Evolutionary conservation across 2,329 filamentous ascomycete genomes (phyloP).

Genomic region (Alternaria alternata): DNA sequence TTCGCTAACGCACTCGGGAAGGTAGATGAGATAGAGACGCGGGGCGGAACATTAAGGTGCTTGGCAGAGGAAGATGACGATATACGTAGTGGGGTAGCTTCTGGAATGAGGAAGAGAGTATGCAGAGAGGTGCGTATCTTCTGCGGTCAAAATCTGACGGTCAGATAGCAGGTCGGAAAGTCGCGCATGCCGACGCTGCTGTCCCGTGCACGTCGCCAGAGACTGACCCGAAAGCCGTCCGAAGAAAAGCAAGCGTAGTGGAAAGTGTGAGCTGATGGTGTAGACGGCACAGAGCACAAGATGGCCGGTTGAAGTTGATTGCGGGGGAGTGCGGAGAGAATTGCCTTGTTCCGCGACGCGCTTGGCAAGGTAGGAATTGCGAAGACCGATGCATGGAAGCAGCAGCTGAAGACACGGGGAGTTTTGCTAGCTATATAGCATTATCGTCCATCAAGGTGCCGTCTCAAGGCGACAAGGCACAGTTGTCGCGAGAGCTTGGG

Average conservation of each 20-base stretch:
- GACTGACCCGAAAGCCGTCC: not conserved
- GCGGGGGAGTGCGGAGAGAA: slow-evolving; percentile 14
- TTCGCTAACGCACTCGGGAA: slow-evolving; percentile 41
- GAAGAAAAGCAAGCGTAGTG: slow-evolving; percentile 1
- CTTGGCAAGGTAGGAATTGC: not conserved
- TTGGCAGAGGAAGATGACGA: slow-evolving; percentile 41
- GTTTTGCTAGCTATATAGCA: not conserved
- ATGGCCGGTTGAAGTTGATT: slow-evolving; percentile 10
- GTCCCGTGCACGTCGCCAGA: not conserved
- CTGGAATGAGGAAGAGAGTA: not conserved
- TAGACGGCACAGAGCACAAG: slow-evolving; percentile 10
- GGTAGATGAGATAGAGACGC: slow-evolving; percentile 33
- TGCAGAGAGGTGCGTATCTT: slow-evolving; percentile 3
- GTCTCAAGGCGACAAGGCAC: not conserved
- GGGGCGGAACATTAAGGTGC: slow-evolving; percentile 25
- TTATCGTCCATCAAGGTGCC: not conserved
- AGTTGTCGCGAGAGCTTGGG: not conserved
- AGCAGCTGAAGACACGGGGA: too few relatives aligned
- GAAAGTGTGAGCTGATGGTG: not conserved
- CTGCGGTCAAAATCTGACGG: not conserved
- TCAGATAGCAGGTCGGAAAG: slow-evolving; percentile 2
- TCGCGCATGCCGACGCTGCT: not conserved
- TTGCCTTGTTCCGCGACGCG: not conserved
- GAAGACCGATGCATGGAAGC: too few relatives aligned
- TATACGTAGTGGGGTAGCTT: slow-evolving; percentile 14